phyloP scores from a whole-genome alignment of 257 asterid species.

The Nicotiana sylvestris region DNA sequence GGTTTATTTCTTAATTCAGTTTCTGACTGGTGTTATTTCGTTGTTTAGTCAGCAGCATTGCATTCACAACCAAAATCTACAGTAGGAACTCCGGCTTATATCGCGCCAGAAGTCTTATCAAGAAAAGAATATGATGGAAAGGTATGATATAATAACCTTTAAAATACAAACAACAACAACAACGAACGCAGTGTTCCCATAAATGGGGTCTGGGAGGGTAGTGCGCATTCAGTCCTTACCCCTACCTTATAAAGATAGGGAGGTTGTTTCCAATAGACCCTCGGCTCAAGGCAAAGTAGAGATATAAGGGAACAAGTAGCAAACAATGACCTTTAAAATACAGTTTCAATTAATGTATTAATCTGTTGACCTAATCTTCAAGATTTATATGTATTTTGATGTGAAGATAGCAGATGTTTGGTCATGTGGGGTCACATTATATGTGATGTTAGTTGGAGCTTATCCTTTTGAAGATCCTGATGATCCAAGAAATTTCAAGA shows the following conservation, averaged over 20 bases:
- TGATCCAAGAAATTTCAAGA: constrained; percentile 15
- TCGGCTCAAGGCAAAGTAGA: too few species aligned
- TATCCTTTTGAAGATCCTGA: constrained; percentile 15
- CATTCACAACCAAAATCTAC: constrained; percentile 15
- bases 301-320: too few species aligned
- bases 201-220: too few species aligned
- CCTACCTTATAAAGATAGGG: too few species aligned
- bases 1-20: not conserved
- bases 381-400: not conserved
- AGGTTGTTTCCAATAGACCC: too few species aligned
- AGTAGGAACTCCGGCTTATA: constrained; percentile 11
- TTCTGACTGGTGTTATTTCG: not conserved
- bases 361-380: not conserved
- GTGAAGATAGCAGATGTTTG: constrained; percentile 14
- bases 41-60: constrained; percentile 8
- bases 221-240: too few species aligned
- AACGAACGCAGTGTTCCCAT: too few species aligned
- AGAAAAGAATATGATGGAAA: constrained; percentile 14
- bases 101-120: constrained; percentile 12
- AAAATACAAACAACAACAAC: not conserved
- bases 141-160: not conserved
- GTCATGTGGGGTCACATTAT: constrained; percentile 11
- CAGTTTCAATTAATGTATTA: not conserved
- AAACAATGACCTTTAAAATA: not conserved
- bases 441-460: constrained; percentile 5